Conservation (phyloP, 331 rosid species). For the Phaseolus coccineus region DNA sequence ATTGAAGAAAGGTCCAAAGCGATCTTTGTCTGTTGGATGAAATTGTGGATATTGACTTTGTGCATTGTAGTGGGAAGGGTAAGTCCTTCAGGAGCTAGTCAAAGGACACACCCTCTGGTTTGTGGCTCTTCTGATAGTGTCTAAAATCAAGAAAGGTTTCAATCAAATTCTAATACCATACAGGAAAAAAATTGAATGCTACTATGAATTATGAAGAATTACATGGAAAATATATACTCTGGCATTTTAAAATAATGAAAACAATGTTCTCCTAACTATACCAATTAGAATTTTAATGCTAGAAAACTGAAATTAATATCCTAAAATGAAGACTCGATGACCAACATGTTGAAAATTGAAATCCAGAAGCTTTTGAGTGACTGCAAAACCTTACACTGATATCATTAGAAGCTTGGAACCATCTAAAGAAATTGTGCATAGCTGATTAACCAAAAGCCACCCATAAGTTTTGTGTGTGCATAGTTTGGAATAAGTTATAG, state of each 20-base stretch:
- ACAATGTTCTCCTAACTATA: not conserved
- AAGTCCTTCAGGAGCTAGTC: too few relatives aligned
- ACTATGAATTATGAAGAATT: not conserved
- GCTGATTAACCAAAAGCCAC: not conserved
- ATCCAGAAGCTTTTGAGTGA: not conserved
- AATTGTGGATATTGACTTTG: too few relatives aligned
- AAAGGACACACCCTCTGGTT: too few relatives aligned
- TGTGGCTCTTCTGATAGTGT: too few relatives aligned
- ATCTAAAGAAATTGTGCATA: not conserved
- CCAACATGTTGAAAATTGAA: constrained; percentile 8
- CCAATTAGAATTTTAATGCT: not conserved
- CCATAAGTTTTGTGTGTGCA: not conserved
- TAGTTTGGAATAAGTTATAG: not conserved
- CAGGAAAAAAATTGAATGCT: not conserved
- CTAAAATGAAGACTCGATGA: not conserved
- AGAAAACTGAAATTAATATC: not conserved
- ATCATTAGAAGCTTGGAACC: not conserved
- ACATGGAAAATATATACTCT: not conserved
- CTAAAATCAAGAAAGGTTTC: too few relatives aligned
- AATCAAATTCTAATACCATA: too few relatives aligned
- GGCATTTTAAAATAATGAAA: not conserved
- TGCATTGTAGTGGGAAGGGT: too few relatives aligned
- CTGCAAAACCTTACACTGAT: not conserved
- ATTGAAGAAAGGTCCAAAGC: too few relatives aligned
- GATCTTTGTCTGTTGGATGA: too few relatives aligned